These are phyloP conservation scores for Hippophae tibetana DNA, from an alignment of 306 rosid species.

Conservation along the genomic window DNA sequence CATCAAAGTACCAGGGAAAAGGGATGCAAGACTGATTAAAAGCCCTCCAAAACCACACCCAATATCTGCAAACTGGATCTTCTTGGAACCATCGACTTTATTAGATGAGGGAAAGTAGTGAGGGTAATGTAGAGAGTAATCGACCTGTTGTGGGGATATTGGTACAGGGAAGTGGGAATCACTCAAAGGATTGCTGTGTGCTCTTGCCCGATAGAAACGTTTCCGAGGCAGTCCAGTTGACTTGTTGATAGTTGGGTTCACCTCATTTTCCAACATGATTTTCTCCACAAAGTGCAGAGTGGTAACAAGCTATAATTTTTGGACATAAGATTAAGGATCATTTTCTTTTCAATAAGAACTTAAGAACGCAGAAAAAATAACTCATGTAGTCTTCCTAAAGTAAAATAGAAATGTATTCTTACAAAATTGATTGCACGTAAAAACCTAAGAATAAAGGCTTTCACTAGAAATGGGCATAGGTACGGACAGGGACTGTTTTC, in stretches of 20 bases:
- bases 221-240: slow-evolving; percentile 94
- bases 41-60: slow-evolving; percentile 98
- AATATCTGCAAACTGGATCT: slow-evolving; percentile 80
- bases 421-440: too few species aligned
- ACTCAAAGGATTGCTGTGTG: slow-evolving; percentile 94
- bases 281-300: not conserved
- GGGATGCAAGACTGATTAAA: slow-evolving; percentile 69
- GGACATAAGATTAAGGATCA: too few species aligned
- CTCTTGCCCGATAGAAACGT: slow-evolving; percentile 96
- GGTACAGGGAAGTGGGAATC: slow-evolving; percentile 97
- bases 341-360: too few species aligned
- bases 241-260: slow-evolving; percentile 57
- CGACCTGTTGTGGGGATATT: slow-evolving; percentile 57
- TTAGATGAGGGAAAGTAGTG: slow-evolving; percentile 43
- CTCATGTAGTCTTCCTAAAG: too few species aligned
- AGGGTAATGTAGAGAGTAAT: slow-evolving; percentile 71
- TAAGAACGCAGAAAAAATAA: too few species aligned
- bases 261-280: slow-evolving; percentile 46
- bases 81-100: slow-evolving; percentile 34
- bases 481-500: too few species aligned
- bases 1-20: slow-evolving; percentile 82
- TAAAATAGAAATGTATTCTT: too few species aligned
- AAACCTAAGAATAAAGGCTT: too few species aligned
- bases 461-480: too few species aligned
- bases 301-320: slow-evolving; percentile 9